These are phyloP conservation scores for Chrysochromulina parva DNA, from an alignment of 78 protist species.

Conservation along the genomic window DNA sequence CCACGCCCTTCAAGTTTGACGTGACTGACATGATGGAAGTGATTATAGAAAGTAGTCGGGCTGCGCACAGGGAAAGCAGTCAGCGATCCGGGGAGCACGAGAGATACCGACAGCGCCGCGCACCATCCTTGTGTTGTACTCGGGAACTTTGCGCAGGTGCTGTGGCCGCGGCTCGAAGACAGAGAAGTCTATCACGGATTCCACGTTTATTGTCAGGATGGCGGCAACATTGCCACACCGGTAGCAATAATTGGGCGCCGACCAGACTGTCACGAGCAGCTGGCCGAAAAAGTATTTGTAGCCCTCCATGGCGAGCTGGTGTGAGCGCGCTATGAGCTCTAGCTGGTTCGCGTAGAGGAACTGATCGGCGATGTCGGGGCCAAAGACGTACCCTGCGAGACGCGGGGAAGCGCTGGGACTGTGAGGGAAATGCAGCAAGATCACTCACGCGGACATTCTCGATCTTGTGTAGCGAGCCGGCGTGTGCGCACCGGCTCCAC, in stretches of 20 bases:
- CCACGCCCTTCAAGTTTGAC: too few species aligned
- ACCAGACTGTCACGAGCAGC: slow-evolving; percentile 52
- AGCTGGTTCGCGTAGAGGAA: slow-evolving; percentile 59
- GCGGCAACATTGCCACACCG: slow-evolving; percentile 95
- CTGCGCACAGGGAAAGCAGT: too few species aligned
- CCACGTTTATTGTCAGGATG: neutral
- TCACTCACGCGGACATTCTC: too few species aligned
- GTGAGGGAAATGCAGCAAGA: neutral
- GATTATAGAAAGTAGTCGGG: neutral
- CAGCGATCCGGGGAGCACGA: too few species aligned
- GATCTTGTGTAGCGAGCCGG: too few species aligned
- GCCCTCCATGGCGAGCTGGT: slow-evolving; percentile 69
- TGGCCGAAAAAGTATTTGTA: slow-evolving; percentile 31
- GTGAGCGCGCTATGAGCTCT: slow-evolving; percentile 62
- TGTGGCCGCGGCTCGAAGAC: neutral
- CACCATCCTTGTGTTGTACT: neutral
- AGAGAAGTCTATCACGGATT: neutral
- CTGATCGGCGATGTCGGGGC: slow-evolving; percentile 47
- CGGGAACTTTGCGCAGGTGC: neutral
- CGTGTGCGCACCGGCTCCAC: slow-evolving; percentile 70
- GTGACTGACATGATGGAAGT: too few species aligned
- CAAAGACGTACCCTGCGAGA: neutral
- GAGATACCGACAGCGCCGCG: too few species aligned
- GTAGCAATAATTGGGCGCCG: slow-evolving; percentile 80
- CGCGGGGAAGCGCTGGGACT: neutral